Conservation (phyloP, 805 yeast species). For the Pichia pseudocactophila region DNA sequence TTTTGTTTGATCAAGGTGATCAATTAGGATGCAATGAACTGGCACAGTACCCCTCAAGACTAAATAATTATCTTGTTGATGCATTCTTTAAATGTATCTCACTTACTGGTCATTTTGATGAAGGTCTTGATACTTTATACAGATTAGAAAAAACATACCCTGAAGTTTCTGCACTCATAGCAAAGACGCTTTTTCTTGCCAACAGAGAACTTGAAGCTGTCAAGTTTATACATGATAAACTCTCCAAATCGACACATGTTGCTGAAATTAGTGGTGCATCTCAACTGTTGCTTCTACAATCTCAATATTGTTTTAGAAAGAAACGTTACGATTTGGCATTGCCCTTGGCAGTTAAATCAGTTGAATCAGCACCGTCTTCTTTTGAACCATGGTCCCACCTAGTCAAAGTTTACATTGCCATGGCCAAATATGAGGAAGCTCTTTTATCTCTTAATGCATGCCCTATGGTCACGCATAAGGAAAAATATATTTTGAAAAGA, state of each 20-base stretch:
- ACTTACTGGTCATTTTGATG: constrained; percentile 54
- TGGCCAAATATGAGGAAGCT: constrained; percentile 64
- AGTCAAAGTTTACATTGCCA: constrained; percentile 52
- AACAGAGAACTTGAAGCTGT: constrained; percentile 57
- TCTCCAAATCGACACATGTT: constrained; percentile 17
- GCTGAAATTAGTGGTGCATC: constrained; percentile 43
- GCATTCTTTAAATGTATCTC: constrained; percentile 58
- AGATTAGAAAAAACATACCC: constrained; percentile 45
- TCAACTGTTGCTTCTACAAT: constrained; percentile 45
- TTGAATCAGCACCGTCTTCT: constrained; percentile 65
- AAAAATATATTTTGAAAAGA: constrained; percentile 52
- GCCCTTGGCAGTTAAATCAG: constrained; percentile 52
- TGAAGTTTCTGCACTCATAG: constrained; percentile 48
- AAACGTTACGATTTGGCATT: constrained; percentile 48
- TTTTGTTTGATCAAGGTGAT: constrained; percentile 56
- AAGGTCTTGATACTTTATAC: constrained; percentile 50
- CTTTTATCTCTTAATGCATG: constrained; percentile 66
- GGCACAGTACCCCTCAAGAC: constrained; percentile 56
- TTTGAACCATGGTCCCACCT: constrained; percentile 66
- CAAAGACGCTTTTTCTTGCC: constrained; percentile 41
- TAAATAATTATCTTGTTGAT: constrained; percentile 65
- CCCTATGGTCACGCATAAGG: constrained; percentile 73
- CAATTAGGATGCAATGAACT: constrained; percentile 57
- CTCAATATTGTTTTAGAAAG: constrained; percentile 47
- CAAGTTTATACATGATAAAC: constrained; percentile 40